A percentile compares a stretch with the other conserved stretches of the same genome.
Conservation (phyloP, 495 filamentous ascomycete species). For the Podospora sp. region DNA sequence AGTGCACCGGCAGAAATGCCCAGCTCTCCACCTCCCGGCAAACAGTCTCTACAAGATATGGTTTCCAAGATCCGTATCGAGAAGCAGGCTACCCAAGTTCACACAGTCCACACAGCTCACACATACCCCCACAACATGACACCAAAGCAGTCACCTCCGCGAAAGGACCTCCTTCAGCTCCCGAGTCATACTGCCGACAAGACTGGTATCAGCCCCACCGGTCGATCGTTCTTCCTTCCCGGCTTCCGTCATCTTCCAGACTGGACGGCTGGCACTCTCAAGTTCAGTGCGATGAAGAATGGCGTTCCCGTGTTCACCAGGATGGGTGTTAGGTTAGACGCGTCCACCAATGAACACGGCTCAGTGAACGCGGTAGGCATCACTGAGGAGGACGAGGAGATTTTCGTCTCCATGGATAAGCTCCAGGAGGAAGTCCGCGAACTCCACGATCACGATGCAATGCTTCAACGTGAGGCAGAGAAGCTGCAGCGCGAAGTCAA, state of each 20-base stretch:
- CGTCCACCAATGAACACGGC: conserved; percentile 38
- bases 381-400: conserved; percentile 51
- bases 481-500: conserved; percentile 50
- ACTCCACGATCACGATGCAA: conserved; percentile 53
- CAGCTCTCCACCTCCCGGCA: conserved; percentile 26
- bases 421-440: conserved; percentile 54
- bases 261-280: conserved; percentile 49
- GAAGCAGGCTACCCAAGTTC: conserved; percentile 22
- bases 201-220: conserved; percentile 40
- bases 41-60: conserved; percentile 37
- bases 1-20: conserved; percentile 14
- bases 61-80: conserved; percentile 37
- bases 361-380: conserved; percentile 44
- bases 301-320: conserved; percentile 47
- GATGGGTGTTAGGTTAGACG: conserved; percentile 27
- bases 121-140: conserved; percentile 24
- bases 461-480: conserved; percentile 51
- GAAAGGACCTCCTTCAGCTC: conserved; percentile 8
- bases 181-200: conserved; percentile 21
- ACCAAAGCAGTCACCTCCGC: conserved; percentile 25
- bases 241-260: conserved; percentile 50
- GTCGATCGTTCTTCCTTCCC: conserved; percentile 50
- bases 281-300: conserved; percentile 47
- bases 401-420: conserved; percentile 58
- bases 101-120: conserved; percentile 10